phyloP scores from a whole-genome alignment of 306 rosid species.

The Amphicarpaea edgeworthii region DNA sequence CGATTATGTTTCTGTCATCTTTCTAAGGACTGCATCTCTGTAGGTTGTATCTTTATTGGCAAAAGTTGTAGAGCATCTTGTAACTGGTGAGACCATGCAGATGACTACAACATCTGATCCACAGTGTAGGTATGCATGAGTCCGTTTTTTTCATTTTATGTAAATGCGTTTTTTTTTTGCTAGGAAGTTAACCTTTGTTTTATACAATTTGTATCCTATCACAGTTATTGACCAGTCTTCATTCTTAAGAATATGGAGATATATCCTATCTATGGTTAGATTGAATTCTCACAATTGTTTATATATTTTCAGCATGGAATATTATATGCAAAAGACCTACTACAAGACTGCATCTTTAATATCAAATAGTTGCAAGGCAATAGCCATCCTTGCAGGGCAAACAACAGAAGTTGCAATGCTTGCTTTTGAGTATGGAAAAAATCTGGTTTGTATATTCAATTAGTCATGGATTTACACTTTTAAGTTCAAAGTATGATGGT shows the following conservation, averaged over 20 bases:
- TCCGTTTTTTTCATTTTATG: slow-evolving; percentile 40
- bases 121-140: slow-evolving; percentile 78
- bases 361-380: slow-evolving; percentile 95
- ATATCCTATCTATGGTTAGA: slow-evolving; percentile 17
- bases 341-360: slow-evolving; percentile 96
- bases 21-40: slow-evolving; percentile 41
- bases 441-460: slow-evolving; percentile 77
- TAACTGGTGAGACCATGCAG: slow-evolving; percentile 98
- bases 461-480: slow-evolving; percentile 30
- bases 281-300: slow-evolving; percentile 36
- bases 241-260: slow-evolving; percentile 19
- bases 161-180: slow-evolving; percentile 34
- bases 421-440: slow-evolving; percentile 93
- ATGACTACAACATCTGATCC: slow-evolving; percentile 83
- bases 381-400: slow-evolving; percentile 97
- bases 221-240: slow-evolving; percentile 13
- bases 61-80: slow-evolving; percentile 87
- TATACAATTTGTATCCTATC: slow-evolving; percentile 10
- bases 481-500: background rate
- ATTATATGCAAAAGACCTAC: slow-evolving; percentile 88
- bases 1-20: slow-evolving; percentile 24
- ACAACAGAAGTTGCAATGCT: slow-evolving; percentile 82
- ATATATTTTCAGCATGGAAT: slow-evolving; percentile 86
- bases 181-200: slow-evolving; percentile 11
- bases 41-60: slow-evolving; percentile 89